Base-by-base conservation (phyloP, 2,329 filamentous ascomycete genomes). In the Orbilia ellipsospora region DNA sequence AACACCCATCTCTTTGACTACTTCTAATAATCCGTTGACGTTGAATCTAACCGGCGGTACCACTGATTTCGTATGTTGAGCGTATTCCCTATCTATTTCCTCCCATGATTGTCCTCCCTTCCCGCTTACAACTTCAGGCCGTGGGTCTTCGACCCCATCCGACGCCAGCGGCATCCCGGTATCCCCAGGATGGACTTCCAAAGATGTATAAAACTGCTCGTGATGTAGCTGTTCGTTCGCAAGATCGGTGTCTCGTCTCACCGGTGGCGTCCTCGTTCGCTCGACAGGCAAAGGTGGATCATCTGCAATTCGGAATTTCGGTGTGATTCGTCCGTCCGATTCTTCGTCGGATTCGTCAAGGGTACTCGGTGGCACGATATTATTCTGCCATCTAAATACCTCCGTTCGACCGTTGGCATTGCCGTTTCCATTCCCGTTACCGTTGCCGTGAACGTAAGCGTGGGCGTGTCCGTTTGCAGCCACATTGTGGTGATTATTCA, bases 171-270 rank as follows among this genome's bases (percentile, higher is more conserved):
- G 69, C 8, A 54, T 31, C 4, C 50, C 55, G 13, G 18, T 31
- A 20, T 73, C 62, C 2, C 18, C 69, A 6, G 69, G 69, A 3
- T 54, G 15, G 18, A 66, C 69, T 18, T 73, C 69, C 3, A 73
- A 28, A 7, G 69, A 73, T 7, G 69, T 73, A 16, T 73, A 73
- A 44, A 73, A 73, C 16, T 73, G 69, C 15, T 73, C 69, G 26
- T 67, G 61, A 10, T 73, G 69, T 8, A 73, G 45, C 23, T 73
- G 62, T 15, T 73, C 69, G n/a, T 48, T 73, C 5, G 50, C 62
- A 12, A 40, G 23, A 31, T 73, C 69, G 13, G 48, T 31, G 4
- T 73, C 69, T 7, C 15, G 15, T 18, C 20, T 36, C 31, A 28
- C 31, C 3, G 69, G 69, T 2, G 69, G 69, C 23, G 69, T 73